Conservation (phyloP, 768 basidiomycete species). For the Naematelia encephala region DNA sequence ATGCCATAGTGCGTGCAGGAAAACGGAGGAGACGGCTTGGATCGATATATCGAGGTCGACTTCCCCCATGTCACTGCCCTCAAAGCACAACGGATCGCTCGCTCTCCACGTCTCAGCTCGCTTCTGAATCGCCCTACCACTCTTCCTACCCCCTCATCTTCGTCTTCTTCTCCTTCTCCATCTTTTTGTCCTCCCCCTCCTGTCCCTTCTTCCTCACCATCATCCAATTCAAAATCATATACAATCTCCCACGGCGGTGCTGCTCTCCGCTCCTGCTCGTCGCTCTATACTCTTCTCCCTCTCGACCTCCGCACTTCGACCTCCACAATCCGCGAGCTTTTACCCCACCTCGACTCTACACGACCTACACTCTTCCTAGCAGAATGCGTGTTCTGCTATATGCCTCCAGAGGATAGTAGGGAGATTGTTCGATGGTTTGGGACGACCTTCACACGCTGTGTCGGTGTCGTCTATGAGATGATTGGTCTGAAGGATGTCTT, state of each 20-base stretch:
- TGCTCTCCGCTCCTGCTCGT: constrained; percentile 56
- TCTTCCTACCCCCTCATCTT: background rate
- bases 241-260: constrained; percentile 38
- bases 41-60: constrained; percentile 79
- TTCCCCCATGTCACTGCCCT: constrained; percentile 78
- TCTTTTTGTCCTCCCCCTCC: background rate
- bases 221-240: constrained; percentile 16
- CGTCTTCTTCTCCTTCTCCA: background rate
- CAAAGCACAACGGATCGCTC: constrained; percentile 57
- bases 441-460: constrained; percentile 53
- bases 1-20: too few species aligned
- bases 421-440: constrained; percentile 71
- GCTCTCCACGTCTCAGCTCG: constrained; percentile 26
- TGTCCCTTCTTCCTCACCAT: background rate
- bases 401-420: constrained; percentile 61
- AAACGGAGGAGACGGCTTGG: constrained; percentile 45
- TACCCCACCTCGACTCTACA: constrained; percentile 57
- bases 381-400: constrained; percentile 92
- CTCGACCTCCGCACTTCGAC: constrained; percentile 64
- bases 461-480: constrained; percentile 80
- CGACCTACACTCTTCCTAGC: constrained; percentile 81
- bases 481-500: constrained; percentile 81
- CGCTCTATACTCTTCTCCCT: constrained; percentile 64
- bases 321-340: background rate
- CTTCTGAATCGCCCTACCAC: constrained; percentile 5